Conservation (phyloP, 371 early-diverging fungal genomes). For the Lichtheimia corymbifera region DNA sequence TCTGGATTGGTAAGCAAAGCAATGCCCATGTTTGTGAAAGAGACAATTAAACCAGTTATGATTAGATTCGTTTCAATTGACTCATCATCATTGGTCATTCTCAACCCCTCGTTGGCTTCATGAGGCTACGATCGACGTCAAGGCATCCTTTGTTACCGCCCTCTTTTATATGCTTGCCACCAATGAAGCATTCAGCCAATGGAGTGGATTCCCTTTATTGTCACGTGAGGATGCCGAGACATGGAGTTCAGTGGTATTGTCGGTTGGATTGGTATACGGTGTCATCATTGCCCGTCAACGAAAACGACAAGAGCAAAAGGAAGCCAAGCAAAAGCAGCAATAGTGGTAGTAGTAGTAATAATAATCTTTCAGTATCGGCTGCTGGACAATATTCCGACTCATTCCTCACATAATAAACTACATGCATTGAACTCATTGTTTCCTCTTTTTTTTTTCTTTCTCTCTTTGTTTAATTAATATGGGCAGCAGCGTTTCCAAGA, state of each 20-base stretch:
- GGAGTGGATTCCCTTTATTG: constrained; percentile 22
- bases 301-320: neutral
- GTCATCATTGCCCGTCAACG: neutral
- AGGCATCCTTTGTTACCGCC: constrained; percentile 33
- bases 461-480: constrained; percentile 13
- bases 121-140: constrained; percentile 39
- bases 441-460: neutral
- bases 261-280: constrained; percentile 10
- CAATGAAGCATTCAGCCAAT: constrained; percentile 16
- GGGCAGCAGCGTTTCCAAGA: constrained; percentile 35
- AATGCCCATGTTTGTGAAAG: neutral
- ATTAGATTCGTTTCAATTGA: constrained; percentile 49
- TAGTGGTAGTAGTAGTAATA: too few species aligned
- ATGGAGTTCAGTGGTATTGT: constrained; percentile 40
- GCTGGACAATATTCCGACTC: neutral
- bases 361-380: too few species aligned
- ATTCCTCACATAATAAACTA: too few species aligned
- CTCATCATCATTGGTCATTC: constrained; percentile 44
- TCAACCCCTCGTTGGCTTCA: constrained; percentile 42
- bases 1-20: constrained; percentile 46
- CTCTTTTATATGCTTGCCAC: constrained; percentile 29
- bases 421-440: neutral
- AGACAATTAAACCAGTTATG: neutral
- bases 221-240: constrained; percentile 33
- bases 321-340: constrained; percentile 5